Conservation (phyloP, 306 rosid genomes). For the Cicer chorassanicum region DNA sequence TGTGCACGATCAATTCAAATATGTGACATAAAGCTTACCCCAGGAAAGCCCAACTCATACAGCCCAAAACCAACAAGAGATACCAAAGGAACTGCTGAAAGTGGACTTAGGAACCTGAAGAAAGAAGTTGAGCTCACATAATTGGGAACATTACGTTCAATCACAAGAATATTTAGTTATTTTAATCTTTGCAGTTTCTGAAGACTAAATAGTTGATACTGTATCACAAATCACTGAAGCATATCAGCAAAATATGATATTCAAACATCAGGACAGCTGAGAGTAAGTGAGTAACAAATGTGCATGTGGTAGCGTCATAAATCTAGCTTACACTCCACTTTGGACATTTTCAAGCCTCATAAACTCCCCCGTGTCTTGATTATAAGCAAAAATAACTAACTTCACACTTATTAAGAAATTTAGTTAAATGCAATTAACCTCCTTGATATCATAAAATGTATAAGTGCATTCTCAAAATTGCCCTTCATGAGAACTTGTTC, state of each 20-base stretch:
- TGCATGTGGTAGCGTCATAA: constrained; percentile 13
- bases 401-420: too few relatives aligned
- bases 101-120: constrained; percentile 95
- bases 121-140: constrained; percentile 44
- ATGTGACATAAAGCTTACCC: constrained; percentile 62
- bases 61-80: constrained; percentile 94
- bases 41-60: constrained; percentile 93
- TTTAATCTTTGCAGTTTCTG: constrained; percentile 5
- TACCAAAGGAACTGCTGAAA: constrained; percentile 93
- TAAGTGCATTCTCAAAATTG: too few relatives aligned
- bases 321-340: constrained; percentile 21
- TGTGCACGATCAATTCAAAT: constrained; percentile 14
- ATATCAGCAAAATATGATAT: constrained; percentile 13
- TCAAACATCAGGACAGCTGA: constrained; percentile 33
- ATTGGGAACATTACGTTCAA: constrained; percentile 21
- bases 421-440: too few relatives aligned
- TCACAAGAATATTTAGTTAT: constrained; percentile 20
- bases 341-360: constrained; percentile 30
- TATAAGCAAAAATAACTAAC: too few relatives aligned
- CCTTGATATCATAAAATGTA: too few relatives aligned
- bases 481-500: too few relatives aligned
- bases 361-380: not conserved
- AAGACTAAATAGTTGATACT: constrained; percentile 15
- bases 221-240: constrained; percentile 35
- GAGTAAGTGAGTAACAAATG: constrained; percentile 36